Base-by-base conservation (phyloP, 768 basidiomycete genomes). In the Mycena latifolia region DNA sequence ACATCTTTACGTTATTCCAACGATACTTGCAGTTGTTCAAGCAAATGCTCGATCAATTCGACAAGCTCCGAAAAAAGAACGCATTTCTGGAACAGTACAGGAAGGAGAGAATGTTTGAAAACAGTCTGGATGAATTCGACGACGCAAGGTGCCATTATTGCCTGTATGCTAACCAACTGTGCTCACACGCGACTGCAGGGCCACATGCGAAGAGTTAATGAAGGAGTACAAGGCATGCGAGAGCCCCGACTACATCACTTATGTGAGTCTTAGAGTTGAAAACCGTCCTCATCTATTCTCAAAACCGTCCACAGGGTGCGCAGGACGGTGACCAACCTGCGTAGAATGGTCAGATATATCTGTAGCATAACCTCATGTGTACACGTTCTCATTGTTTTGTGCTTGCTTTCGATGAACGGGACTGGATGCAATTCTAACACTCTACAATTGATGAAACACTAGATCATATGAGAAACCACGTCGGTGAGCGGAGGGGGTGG, bases 41-140 rank as follows among this genome's bases (percentile, higher is more conserved):
- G 78, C 90, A 95, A 2, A 97, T 96, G 90, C 80, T 99, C 55
- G 92, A 96, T 74, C 96, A 99, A 77, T 99, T 95, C 76, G 97
- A 98, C 73, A 85, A 89, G 45, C 81, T 99, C 53, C 81, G 89
- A 61, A 92, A 89, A 78, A 86, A 94, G 51, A 97, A 97, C 73
- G 98, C 98, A 2, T 99, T 97, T 78, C 77, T 99, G 79, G 96
- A 98, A 61, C 94, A 96, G 76, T 99, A 99, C 83, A 98, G 97
- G 83, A 95, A 95, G 76, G 96, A 98, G 78, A 92, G 92, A 74
- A 91, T 97, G 85, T 99, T 99, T 75, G 92, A 92, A 76, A 92
- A 96, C 75, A 91, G 91, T 2, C 77, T 99, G 69, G 95, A 96
- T 69, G 96, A 99, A 79, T 99, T 99, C 77, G 96, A 99, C 72